phyloP scores from a whole-genome alignment of 768 basidiomycete genomes.

The Butyriboletus loyo region DNA sequence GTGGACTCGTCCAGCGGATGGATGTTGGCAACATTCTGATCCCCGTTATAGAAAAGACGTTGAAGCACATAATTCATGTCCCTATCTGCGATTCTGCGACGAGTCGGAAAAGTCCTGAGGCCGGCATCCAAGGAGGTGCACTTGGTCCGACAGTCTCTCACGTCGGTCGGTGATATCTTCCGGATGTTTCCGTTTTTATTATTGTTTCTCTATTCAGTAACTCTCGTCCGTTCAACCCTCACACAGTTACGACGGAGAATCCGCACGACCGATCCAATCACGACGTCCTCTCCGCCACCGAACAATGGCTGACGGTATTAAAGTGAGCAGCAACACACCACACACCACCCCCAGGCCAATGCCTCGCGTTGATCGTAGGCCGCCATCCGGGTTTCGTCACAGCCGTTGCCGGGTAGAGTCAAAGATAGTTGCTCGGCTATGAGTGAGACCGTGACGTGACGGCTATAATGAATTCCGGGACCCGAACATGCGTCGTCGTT shows the following conservation, averaged over 20 bases:
- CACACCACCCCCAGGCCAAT: background rate
- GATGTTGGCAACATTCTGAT: constrained; percentile 15
- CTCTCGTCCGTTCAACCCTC: constrained; percentile 18
- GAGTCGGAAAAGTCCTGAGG: background rate
- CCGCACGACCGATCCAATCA: constrained; percentile 18
- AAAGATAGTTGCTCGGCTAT: constrained; percentile 7
- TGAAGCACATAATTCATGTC: background rate
- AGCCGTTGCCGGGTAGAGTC: constrained; percentile 5
- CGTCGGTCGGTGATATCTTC: constrained; percentile 7
- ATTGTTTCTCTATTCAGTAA: constrained; percentile 4
- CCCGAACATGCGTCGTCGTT: constrained; percentile 10
- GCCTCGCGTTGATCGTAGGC: constrained; percentile 7
- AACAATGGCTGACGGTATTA: too few species aligned
- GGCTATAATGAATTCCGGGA: constrained; percentile 19
- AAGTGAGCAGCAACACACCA: background rate
- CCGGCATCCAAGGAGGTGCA: constrained; percentile 19
- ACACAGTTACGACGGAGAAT: constrained; percentile 13
- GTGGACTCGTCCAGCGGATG: background rate
- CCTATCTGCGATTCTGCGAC: background rate
- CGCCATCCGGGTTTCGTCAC: background rate
- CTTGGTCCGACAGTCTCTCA: background rate
- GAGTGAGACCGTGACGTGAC: constrained; percentile 1
- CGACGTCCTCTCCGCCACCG: too few species aligned
- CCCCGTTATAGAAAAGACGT: constrained; percentile 23
- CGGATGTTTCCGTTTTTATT: constrained; percentile 1